Evolutionary conservation across 768 basidiomycete genomes (phyloP).

Genomic region (Neoboletus subvelutipes): DNA sequence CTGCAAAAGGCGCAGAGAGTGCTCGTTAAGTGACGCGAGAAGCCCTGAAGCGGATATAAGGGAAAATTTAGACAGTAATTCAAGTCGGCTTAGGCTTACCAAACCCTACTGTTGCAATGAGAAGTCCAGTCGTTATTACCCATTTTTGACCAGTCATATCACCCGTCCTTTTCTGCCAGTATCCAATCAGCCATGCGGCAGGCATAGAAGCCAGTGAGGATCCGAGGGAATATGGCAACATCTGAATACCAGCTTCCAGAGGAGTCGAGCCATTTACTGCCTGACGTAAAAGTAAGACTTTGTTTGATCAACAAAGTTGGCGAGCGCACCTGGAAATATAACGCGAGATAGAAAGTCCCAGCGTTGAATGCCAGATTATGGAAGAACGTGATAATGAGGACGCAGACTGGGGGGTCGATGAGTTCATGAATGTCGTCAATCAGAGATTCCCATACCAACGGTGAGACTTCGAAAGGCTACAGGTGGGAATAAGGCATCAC

Average conservation of each 20-base stretch:
- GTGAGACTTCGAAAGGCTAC: constrained; percentile 58
- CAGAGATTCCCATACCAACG: constrained; percentile 45
- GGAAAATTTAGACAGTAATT: not conserved
- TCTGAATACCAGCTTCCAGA: constrained; percentile 66
- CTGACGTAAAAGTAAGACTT: constrained; percentile 35
- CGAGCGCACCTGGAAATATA: constrained; percentile 71
- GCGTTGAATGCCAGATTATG: constrained; percentile 84
- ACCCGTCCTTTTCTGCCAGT: constrained; percentile 54
- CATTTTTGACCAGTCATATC: constrained; percentile 66
- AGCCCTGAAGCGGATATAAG: constrained; percentile 49
- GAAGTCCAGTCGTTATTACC: constrained; percentile 61
- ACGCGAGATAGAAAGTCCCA: constrained; percentile 82
- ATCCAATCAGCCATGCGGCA: constrained; percentile 78
- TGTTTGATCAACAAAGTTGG: constrained; percentile 1
- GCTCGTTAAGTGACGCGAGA: constrained; percentile 59
- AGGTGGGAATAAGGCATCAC: constrained; percentile 72
- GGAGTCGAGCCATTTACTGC: constrained; percentile 71
- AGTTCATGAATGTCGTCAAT: constrained; percentile 10
- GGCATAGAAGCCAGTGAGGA: constrained; percentile 85
- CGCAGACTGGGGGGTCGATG: constrained; percentile 45
- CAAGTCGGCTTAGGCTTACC: constrained; percentile 42
- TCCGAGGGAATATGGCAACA: constrained; percentile 83
- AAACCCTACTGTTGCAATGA: constrained; percentile 69
- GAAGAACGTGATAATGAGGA: constrained; percentile 70
- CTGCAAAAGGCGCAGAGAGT: constrained; percentile 46